Conservation (phyloP, 768 basidiomycete genomes). For the Naematelia encephala region DNA sequence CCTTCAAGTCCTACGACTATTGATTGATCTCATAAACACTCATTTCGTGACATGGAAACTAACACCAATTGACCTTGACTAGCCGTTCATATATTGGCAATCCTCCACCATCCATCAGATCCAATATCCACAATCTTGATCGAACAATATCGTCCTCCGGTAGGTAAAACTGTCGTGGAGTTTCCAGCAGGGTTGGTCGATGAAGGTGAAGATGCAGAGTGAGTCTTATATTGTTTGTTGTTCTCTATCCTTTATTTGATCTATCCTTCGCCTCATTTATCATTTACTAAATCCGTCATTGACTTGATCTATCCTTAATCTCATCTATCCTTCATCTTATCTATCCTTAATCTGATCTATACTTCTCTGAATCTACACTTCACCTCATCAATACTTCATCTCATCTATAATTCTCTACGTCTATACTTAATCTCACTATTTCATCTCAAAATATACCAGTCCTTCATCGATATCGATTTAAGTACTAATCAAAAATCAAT, state of each 20-base stretch:
- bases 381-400: background rate
- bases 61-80: conserved; percentile 2
- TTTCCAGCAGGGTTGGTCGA: conserved; percentile 69
- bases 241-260: background rate
- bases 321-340: background rate
- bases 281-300: background rate
- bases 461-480: too few relatives aligned
- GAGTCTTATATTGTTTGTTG: conserved; percentile 26
- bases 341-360: background rate
- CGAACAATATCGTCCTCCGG: conserved; percentile 87
- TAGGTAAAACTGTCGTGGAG: conserved; percentile 66
- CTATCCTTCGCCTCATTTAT: background rate
- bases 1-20: too few relatives aligned
- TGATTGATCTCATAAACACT: too few relatives aligned
- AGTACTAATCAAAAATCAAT: too few relatives aligned
- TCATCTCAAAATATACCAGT: too few relatives aligned
- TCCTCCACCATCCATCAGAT: conserved; percentile 62
- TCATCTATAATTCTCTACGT: too few relatives aligned
- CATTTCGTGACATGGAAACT: background rate
- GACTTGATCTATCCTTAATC: background rate
- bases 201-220: conserved; percentile 73
- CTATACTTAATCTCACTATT: too few relatives aligned
- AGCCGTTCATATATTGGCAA: conserved; percentile 82
- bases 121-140: conserved; percentile 68
- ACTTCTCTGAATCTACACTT: background rate